Evolutionary conservation across 78 protist genomes (phyloP), one percentile per base, ranked within the genome.

Genomic region (Dictyostelium purpureum): DNA sequence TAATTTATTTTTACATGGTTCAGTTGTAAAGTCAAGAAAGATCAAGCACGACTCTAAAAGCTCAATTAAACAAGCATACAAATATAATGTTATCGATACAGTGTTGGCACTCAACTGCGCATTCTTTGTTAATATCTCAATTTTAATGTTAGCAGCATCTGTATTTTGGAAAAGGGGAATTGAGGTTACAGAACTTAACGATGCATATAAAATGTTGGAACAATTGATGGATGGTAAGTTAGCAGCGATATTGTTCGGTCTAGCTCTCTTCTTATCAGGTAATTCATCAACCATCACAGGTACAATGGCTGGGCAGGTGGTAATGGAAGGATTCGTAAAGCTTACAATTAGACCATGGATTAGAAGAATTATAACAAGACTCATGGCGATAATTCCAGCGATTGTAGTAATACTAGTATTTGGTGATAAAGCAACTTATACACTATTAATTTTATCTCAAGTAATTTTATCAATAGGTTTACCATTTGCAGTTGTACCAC

Each of bases 261-360:
- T 96, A 26, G 98, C 93, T 9, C 80, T 96, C 1, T 73, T 96
- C 9, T 78, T 89, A 0, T 71, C 97, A 3, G 98, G 98, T 28
- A 96, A 96, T 71, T 38, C 93, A 1, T 95, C 97, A 12, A 97
- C 97, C 2, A 92, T 97, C 31, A 95, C 96, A 9, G 98, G 98
- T 54, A 94, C 96, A 38, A 78, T 78, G 56, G 85, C 97, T 12
- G 97, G 97, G 24, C 96, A 95, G 79, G 85, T 95, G 61, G 96
- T 96, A 42, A 97, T 96, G 98, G 77, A 95, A 18, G 96, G 97
- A 0, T 96, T 96, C 42, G 49, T 96, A 21, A 75, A 96, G 3
- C 26, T 96, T 35, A 37, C 57, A 37, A 12, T 96, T 26, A 19
- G 33, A n/a, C 90, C 95, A 21, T 95, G 97, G 97, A 7, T 76